Evolutionary conservation across 306 rosid genomes (phyloP).

Genomic region (Comarum palustre): DNA sequence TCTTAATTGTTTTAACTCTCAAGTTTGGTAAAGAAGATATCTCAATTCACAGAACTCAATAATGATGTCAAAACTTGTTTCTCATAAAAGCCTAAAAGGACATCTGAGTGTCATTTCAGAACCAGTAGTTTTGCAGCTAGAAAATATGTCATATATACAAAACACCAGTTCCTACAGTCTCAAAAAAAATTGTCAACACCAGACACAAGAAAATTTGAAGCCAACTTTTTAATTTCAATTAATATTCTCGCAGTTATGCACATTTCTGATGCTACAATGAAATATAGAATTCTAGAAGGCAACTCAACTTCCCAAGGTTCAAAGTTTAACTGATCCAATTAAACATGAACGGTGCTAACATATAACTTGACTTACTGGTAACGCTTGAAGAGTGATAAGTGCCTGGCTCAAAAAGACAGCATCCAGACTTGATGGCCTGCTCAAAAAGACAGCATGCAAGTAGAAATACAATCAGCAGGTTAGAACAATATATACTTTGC

Average conservation of each 20-base stretch:
- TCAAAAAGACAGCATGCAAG: conserved; percentile 27
- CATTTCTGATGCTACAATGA: not conserved
- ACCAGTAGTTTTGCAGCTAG: not conserved
- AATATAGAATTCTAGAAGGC: not conserved
- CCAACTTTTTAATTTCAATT: not conserved
- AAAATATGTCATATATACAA: not conserved
- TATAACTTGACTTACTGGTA: conserved; percentile 68
- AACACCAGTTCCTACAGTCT: not conserved
- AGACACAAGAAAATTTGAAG: not conserved
- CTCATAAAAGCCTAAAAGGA: not conserved
- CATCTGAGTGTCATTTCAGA: not conserved
- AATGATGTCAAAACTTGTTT: not conserved
- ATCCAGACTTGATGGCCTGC: conserved; percentile 93
- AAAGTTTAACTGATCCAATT: not conserved
- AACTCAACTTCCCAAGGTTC: conserved; percentile 2
- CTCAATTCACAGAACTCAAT: not conserved
- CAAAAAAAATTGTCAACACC: not conserved
- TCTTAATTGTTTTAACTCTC: not conserved
- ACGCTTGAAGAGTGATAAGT: conserved; percentile 64
- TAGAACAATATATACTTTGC: conserved; percentile 54
- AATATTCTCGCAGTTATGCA: not conserved
- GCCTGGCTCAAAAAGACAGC: conserved; percentile 83
- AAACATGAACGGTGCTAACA: not conserved
- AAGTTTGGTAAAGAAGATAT: not conserved
- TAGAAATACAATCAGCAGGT: conserved; percentile 5